A percentile compares a stretch with the other conserved stretches of the same genome.
Evolutionary conservation across 345 rosid species (phyloP).

Genomic region (Linum lewisii): DNA sequence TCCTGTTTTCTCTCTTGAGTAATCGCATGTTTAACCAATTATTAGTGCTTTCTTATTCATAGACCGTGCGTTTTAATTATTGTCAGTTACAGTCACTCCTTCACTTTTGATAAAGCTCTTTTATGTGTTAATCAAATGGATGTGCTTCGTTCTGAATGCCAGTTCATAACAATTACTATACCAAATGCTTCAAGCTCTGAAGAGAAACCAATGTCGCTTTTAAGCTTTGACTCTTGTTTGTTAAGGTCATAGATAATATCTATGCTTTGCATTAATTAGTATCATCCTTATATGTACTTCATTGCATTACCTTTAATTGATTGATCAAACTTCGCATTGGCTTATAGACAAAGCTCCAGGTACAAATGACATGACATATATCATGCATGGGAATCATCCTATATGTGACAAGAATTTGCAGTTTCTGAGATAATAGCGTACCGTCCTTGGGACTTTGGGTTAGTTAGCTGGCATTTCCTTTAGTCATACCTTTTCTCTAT

Average conservation of each 20-base stretch:
- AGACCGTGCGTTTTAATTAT: neutral
- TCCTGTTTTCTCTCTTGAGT: neutral
- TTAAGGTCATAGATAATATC: neutral
- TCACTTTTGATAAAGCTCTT: neutral
- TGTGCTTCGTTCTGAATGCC: neutral
- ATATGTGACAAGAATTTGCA: neutral
- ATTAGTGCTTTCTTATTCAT: neutral
- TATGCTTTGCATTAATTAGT: no score
- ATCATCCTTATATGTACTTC: no score
- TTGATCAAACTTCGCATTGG: no score
- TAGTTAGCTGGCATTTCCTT: constrained; percentile 3
- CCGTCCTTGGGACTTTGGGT: constrained; percentile 3
- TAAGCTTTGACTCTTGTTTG: neutral
- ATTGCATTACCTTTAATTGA: no score
- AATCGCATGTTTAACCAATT: neutral
- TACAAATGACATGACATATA: neutral
- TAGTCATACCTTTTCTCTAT: neutral
- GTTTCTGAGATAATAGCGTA: neutral
- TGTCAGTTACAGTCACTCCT: neutral
- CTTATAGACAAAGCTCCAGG: neutral
- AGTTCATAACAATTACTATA: no score
- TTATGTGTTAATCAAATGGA: neutral
- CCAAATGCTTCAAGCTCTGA: neutral
- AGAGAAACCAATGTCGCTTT: neutral
- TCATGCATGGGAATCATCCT: neutral